These are phyloP conservation scores for Thymus quinquecostatus DNA, from an alignment of 257 asterid genomes.

Conservation along the genomic window DNA sequence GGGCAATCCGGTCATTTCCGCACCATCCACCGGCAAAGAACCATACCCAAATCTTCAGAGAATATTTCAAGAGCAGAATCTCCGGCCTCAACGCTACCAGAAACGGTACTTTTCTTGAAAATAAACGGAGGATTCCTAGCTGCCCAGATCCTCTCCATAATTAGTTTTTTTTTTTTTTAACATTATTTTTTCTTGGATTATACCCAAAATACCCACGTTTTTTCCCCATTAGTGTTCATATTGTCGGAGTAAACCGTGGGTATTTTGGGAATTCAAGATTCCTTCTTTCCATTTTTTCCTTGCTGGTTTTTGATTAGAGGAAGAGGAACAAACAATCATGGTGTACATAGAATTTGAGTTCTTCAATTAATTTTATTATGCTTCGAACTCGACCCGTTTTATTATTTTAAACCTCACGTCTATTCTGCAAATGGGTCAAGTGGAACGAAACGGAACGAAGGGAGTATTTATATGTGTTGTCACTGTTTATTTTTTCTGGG, in stretches of 20 bases:
- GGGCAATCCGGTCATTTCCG: constrained; percentile 61
- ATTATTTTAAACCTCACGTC: no score
- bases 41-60: constrained; percentile 47
- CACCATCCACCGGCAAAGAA: constrained; percentile 10
- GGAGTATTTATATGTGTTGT: background rate
- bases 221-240: background rate
- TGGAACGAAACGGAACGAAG: no score
- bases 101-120: constrained; percentile 52
- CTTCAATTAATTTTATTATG: no score
- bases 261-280: constrained; percentile 62
- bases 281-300: constrained; percentile 2
- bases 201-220: constrained; percentile 84
- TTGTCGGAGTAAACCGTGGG: constrained; percentile 60
- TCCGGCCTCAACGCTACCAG: constrained; percentile 29
- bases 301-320: background rate
- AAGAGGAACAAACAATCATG: constrained; percentile 25
- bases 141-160: constrained; percentile 98
- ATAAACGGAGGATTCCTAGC: constrained; percentile 72
- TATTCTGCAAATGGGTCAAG: no score
- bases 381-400: no score
- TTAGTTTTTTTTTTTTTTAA: constrained; percentile 34
- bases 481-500: background rate
- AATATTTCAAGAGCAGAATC: constrained; percentile 46
- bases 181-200: constrained; percentile 32
- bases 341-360: no score